Evolutionary conservation across 768 basidiomycete genomes (phyloP).

Genomic region (Mycena pura): DNA sequence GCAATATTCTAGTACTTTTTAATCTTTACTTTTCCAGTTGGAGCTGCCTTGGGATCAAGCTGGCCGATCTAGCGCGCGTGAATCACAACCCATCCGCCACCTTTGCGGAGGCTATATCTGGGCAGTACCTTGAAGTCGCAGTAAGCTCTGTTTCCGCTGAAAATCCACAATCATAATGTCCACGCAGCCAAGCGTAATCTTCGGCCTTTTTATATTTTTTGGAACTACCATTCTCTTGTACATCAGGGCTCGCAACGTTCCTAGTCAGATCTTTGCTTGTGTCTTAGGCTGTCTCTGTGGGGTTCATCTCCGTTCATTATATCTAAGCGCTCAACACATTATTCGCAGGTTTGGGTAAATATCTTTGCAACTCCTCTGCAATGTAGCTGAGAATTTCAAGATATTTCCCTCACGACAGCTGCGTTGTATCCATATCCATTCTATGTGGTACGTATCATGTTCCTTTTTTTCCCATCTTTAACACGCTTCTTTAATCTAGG

Average conservation of each 20-base stretch:
- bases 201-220: constrained; percentile 67
- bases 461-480: neutral
- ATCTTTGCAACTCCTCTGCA: neutral
- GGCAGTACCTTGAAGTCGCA: constrained; percentile 61
- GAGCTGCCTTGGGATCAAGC: constrained; percentile 67
- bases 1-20: neutral
- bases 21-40: constrained; percentile 51
- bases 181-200: too few relatives aligned
- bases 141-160: constrained; percentile 30
- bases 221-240: constrained; percentile 65
- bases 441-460: constrained; percentile 50
- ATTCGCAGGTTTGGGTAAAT: constrained; percentile 47
- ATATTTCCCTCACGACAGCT: constrained; percentile 64
- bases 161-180: constrained; percentile 67
- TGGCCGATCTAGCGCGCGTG: constrained; percentile 63
- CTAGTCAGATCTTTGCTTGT: constrained; percentile 63
- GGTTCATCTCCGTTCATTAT: neutral
- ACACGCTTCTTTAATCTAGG: constrained; percentile 33
- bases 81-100: constrained; percentile 47
- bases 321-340: neutral
- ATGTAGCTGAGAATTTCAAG: constrained; percentile 38
- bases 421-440: constrained; percentile 70
- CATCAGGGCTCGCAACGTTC: constrained; percentile 63
- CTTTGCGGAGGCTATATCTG: constrained; percentile 49
- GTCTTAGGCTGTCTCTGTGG: constrained; percentile 65